Base-by-base conservation (phyloP, 495 filamentous ascomycete species). In the Daldinia decipiens region DNA sequence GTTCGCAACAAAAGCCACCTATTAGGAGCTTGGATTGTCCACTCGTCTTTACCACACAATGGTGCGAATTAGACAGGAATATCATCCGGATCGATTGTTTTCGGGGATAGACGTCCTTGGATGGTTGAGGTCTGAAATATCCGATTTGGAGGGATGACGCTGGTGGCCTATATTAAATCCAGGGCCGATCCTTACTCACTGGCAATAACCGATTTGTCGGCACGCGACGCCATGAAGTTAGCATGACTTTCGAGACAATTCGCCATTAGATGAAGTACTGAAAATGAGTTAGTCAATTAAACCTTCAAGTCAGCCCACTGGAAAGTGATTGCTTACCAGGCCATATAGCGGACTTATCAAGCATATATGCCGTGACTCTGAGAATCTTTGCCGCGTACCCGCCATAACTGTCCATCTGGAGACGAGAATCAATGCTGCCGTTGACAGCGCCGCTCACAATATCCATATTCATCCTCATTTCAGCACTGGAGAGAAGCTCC, bases 281-380 rank as follows among this genome's bases (percentile, higher is more conserved):
- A 4, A 34, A 31, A 17, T 17, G 0, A 29, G 24, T 73, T 26
- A 73, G 58, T 55, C 39, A 59, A 19, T 24, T n/a, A 32, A 5
- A 19, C 29, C 4, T 13, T 8, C 36, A 36, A 17, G 34, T 31
- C 4, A 21, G 13, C 24, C 1, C 34, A 15, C 9, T 36, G 5
- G 2, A 26, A 6, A 36, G 39, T 36, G 15, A 27, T 31, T 65
- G 83, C 88, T 82, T 84, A 95, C 93, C 89, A 79, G 95, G 95
- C 95, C 95, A 99, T 15, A 97, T 92, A 71, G 92, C 89, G 67
- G 92, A 91, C 77, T 93, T 90, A 68, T 95, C 93, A 64, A 99
- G 87, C 86, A 97, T 91, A 80, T 91, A 91, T 15, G 95, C 94
- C 68, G 93, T 95, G 59, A 95, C 88, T 71, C 91, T 85, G 73